Base-by-base conservation (phyloP, 2,329 filamentous ascomycete genomes). In the Beauveria sp. region DNA sequence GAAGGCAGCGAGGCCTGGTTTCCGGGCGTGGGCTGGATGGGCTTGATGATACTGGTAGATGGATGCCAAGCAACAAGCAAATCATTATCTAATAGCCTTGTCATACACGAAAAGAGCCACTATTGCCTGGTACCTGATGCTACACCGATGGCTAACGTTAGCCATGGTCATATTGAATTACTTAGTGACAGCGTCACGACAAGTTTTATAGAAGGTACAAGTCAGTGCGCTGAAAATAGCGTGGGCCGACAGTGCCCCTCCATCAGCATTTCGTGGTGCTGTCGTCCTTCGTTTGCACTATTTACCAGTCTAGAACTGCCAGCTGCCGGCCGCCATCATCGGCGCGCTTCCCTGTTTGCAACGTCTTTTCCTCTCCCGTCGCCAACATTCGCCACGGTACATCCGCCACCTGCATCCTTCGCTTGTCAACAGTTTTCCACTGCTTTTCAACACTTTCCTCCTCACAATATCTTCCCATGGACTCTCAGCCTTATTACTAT, bases 281-380 rank as follows among this genome's bases (percentile, higher is more conserved):
- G 30, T 40, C 53, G 49, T 38, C 28, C 4, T n/a, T 14, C 5
- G 5, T 20, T 26, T 14, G 18, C 24, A 38, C 40, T 40, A 26
- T 20, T 26, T 20, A 5, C 14, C 53, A 45, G 7, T 22, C 12
- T 16, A 38, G 12, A 6, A 34, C 42, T 24, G 45, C 45, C 45
- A 51, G 34, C 24, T 28, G 18, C 24, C 46, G 22, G 38, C 22
- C 54, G 12, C 9, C 24, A 40, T 51, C 38, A 58, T 58, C 45
- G 30, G 49, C n/a, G 34, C 52, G 38, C 22, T 58, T 58, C 56
- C 56, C 56, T 58, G 56, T 58, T 58, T 51, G 46, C 46, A 38
- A 51, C 46, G 22, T 16, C 34, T 24, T 34, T 49, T 38, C 9
- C 38, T 43, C 46, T 24, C 22, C 8, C 56, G 28, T 43, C 22